Evolutionary conservation across 371 early-diverging fungal genomes (phyloP).

Genomic region (Lichtheimia ramosa): DNA sequence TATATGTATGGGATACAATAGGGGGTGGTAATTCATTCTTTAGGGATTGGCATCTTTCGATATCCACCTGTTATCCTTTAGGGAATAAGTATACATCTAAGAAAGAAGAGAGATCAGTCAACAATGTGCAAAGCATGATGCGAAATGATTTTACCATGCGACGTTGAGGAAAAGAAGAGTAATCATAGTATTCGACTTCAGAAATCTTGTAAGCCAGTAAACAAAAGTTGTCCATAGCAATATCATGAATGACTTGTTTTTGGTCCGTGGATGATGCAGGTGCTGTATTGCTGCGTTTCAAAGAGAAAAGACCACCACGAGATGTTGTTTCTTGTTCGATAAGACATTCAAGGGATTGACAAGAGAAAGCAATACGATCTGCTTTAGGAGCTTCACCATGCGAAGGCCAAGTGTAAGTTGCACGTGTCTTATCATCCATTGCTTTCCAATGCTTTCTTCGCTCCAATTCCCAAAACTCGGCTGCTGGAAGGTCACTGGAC

Average conservation of each 20-base stretch:
- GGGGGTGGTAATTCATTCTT: neutral
- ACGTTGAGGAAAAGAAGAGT: constrained; percentile 51
- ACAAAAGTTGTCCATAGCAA: constrained; percentile 77
- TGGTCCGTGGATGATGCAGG: constrained; percentile 4
- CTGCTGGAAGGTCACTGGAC: constrained; percentile 29
- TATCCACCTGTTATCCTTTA: constrained; percentile 17
- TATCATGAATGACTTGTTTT: constrained; percentile 54
- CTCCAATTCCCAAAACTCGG: constrained; percentile 74
- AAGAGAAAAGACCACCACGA: constrained; percentile 9
- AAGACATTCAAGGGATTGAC: constrained; percentile 54
- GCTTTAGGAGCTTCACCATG: constrained; percentile 57
- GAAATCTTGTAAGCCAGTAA: constrained; percentile 67
- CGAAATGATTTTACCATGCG: constrained; percentile 41
- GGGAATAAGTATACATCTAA: constrained; percentile 16
- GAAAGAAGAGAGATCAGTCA: neutral
- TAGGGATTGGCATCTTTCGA: constrained; percentile 20
- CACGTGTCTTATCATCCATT: constrained; percentile 53
- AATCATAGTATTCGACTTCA: constrained; percentile 65
- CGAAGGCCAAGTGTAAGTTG: constrained; percentile 74
- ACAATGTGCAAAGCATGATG: neutral
- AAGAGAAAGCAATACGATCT: constrained; percentile 52
- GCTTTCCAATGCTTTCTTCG: constrained; percentile 60
- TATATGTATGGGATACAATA: no score
- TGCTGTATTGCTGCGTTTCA: neutral
- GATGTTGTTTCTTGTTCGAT: constrained; percentile 6